Evolutionary conservation across 345 rosid species (phyloP), one percentile per base, ranked within the genome.

Genomic region (Hypericum androsaemum): DNA sequence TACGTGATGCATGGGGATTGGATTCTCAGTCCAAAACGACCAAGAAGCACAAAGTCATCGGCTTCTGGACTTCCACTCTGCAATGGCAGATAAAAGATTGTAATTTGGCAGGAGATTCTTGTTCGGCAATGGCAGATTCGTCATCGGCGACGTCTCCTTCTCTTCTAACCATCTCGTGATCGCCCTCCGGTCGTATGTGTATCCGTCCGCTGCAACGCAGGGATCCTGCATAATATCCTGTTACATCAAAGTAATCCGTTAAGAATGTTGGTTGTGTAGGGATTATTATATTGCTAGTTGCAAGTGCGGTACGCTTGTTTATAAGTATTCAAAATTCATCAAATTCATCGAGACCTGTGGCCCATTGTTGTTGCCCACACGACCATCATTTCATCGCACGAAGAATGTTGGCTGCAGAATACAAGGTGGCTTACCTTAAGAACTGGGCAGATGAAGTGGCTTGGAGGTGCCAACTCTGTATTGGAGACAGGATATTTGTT

Each of bases 201-300:
- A 86, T 6, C 97, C 97, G 61, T 89, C 95, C 8, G 94, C 80
- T 39, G 97, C 95, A 53, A 89, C 86, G 66, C 78, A 80, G 6
- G 97, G 94, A 7, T 82, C 94, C 5, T 70, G 61, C 95, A 84
- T 89, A 10, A 86, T 70, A 12, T 75, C 89, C 97, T 89, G 80
- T 28, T 61, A 53, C 39, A 43, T 12, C 43, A 49, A 13, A n/a
- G n/a, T n/a, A n/a, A n/a, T n/a, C 5, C 43, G 13, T 15, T 6
- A 62, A 59, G 38, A 59, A 13, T 22, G 4, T 22, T 22, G 32
- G 1, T 1, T 22, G 1, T 22, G 32, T 22, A 1, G 4, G 32
- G 32, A 1, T 22, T 22, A 22, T 22, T 4, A 22, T 4, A 22
- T 22, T 4, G 32, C 32, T 1, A 22, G 32, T 22, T 22, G 32